Percentiles rank a stretch among this genome's conserved stretches.
Evolutionary conservation across 2,329 filamentous ascomycete genomes (phyloP).

Genomic region (Diaporthe citriasiana): DNA sequence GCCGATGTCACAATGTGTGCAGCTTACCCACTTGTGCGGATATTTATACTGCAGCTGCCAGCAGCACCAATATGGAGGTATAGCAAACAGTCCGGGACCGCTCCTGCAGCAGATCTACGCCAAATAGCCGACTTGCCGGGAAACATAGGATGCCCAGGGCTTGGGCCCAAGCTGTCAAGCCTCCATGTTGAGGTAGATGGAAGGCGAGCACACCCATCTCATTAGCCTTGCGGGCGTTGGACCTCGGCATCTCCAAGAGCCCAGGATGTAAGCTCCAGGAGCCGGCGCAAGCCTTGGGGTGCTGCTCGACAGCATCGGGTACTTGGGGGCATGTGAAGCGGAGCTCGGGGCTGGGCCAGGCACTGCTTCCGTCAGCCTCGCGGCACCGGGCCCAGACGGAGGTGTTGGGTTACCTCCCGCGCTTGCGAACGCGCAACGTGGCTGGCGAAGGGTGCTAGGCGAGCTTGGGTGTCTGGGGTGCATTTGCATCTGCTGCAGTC

Average conservation of each 20-base stretch:
- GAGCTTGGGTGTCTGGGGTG: slow-evolving; percentile 5
- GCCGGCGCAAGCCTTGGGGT: not conserved
- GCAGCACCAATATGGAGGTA: not conserved
- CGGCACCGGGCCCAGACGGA: not conserved
- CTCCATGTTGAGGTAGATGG: slow-evolving; percentile 3
- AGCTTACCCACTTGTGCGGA: not conserved
- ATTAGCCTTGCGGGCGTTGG: slow-evolving; percentile 22
- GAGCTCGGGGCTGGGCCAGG: not conserved
- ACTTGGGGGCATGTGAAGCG: slow-evolving; percentile 11
- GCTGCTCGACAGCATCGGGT: not conserved
- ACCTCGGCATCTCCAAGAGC: slow-evolving; percentile 30
- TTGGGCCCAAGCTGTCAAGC: slow-evolving; percentile 20
- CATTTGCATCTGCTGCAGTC: not conserved
- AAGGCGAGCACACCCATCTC: not conserved
- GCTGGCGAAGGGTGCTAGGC: slow-evolving; percentile 13
- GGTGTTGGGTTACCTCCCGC: not conserved
- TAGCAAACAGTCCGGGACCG: not conserved
- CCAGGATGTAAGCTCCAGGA: slow-evolving; percentile 23
- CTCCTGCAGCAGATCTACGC: not conserved
- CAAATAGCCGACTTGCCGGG: slow-evolving; percentile 7
- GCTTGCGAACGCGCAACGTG: slow-evolving; percentile 14
- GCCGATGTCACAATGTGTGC: not conserved
- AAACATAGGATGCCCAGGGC: slow-evolving; percentile 27
- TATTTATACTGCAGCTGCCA: not conserved
- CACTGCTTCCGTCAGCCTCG: slow-evolving; percentile 25